phyloP scores from a whole-genome alignment of 345 rosid genomes.

The Pelargonium nanum region DNA sequence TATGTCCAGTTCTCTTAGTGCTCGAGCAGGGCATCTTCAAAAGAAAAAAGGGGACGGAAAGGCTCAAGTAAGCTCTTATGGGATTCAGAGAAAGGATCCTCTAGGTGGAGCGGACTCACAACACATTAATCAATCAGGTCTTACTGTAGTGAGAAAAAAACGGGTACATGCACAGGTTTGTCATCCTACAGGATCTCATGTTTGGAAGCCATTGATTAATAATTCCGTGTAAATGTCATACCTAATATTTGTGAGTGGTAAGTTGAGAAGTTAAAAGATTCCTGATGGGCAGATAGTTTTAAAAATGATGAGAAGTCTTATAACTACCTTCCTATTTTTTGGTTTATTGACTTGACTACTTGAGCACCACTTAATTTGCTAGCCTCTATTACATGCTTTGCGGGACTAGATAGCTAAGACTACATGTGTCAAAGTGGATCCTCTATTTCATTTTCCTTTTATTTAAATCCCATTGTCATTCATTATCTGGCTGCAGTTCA shows the following conservation, averaged over 20 bases:
- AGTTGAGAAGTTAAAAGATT: background rate
- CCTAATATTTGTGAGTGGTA: background rate
- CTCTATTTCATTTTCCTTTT: no score
- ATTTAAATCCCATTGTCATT: no score
- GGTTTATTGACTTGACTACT: background rate
- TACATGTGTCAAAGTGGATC: no score
- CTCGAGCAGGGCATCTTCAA: conserved; percentile 48
- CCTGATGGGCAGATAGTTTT: background rate
- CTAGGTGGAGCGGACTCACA: conserved; percentile 64
- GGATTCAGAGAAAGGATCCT: conserved; percentile 59
- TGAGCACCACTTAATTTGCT: background rate
- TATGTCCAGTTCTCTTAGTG: conserved; percentile 40
- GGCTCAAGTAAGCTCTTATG: conserved; percentile 56
- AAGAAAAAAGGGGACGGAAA: conserved; percentile 59
- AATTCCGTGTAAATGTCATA: background rate
- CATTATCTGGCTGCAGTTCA: conserved; percentile 41
- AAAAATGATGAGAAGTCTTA: no score
- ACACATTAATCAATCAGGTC: conserved; percentile 55
- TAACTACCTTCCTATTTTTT: background rate
- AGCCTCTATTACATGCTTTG: background rate
- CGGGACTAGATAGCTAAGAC: no score
- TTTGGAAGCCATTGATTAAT: conserved; percentile 1
- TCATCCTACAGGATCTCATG: conserved; percentile 9
- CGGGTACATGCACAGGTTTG: conserved; percentile 88
- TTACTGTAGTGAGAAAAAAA: conserved; percentile 66